These are phyloP conservation scores for Chalciporus piperatoides DNA, from an alignment of 1,284 basidiomycete genomes.

Conservation along the genomic window DNA sequence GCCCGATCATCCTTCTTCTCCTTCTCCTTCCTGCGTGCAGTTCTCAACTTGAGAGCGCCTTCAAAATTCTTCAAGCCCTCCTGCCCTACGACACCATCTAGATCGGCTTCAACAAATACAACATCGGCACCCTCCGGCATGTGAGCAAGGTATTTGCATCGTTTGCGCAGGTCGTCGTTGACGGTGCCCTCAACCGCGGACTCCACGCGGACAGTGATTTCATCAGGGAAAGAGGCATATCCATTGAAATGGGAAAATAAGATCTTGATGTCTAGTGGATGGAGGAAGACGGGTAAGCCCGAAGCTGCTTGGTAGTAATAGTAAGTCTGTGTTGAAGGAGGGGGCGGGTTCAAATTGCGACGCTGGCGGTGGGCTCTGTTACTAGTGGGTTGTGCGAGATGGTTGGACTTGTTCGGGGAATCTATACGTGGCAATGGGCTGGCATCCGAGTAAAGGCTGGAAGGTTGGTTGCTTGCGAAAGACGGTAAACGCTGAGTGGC, in stretches of 20 bases:
- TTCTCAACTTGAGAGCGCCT: conserved; percentile 71
- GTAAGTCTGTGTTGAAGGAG: conserved; percentile 79
- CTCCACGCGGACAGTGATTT: conserved; percentile 76
- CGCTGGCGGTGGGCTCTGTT: conserved; percentile 52
- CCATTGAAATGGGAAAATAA: conserved; percentile 81
- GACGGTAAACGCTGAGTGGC: conserved; percentile 32
- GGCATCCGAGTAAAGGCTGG: conserved; percentile 17
- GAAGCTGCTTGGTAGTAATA: conserved; percentile 96
- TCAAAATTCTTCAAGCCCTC: conserved; percentile 79
- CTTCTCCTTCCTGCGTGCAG: conserved; percentile 73
- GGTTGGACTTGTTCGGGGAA: conserved; percentile 13
- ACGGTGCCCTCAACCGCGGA: conserved; percentile 75
- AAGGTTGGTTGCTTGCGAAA: conserved; percentile 2
- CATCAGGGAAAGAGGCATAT: conserved; percentile 84
- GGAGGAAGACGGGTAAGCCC: conserved; percentile 89
- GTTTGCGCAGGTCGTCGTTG: conserved; percentile 88
- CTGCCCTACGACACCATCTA: conserved; percentile 68
- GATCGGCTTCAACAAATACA: conserved; percentile 89
- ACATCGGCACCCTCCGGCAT: conserved; percentile 91
- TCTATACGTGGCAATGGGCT: conserved; percentile 25
- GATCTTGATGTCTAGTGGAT: conserved; percentile 94
- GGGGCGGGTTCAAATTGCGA: conserved; percentile 76
- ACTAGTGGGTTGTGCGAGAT: conserved; percentile 13
- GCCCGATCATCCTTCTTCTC: conserved; percentile 81
- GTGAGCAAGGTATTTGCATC: conserved; percentile 94